Evolutionary conservation across 192 early-diverging fungal genomes (phyloP).

Genomic region (Coemansia sp.): DNA sequence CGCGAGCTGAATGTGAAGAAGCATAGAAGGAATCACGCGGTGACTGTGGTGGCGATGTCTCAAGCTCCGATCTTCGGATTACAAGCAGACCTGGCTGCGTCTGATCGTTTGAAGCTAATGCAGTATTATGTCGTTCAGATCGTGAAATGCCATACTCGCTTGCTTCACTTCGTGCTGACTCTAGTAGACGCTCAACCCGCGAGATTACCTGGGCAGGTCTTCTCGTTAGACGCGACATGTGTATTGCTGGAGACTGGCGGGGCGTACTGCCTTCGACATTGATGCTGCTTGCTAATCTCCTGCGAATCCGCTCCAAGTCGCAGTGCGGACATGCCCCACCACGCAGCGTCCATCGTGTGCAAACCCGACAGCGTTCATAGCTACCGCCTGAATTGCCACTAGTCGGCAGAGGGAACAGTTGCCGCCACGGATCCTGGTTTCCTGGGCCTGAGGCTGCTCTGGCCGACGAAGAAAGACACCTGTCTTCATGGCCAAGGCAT

Average conservation of each 20-base stretch:
- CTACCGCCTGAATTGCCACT: neutral
- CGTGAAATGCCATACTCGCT: neutral
- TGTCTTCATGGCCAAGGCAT: constrained; percentile 6
- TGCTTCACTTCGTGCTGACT: neutral
- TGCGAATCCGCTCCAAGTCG: constrained; percentile 10
- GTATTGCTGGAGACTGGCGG: constrained; percentile 9
- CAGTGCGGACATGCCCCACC: constrained; percentile 10
- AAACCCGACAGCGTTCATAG: constrained; percentile 6
- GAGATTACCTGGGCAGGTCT: neutral
- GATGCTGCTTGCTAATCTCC: constrained; percentile 5
- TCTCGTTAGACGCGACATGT: constrained; percentile 8
- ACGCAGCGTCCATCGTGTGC: constrained; percentile 4
- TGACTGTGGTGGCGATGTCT: constrained; percentile 4
- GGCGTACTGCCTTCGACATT: neutral
- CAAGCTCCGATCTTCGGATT: neutral
- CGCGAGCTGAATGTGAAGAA: neutral
- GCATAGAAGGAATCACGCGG: constrained; percentile 22
- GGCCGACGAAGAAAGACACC: neutral
- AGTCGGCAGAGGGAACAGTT: constrained; percentile 15
- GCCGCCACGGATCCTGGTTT: constrained; percentile 24
- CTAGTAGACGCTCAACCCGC: neutral
- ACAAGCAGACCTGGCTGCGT: neutral
- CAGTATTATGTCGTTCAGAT: neutral
- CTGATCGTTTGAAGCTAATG: neutral
- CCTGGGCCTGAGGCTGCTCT: neutral